phyloP scores from a whole-genome alignment of 2,329 filamentous ascomycete species.

The Aspergillus fructus region DNA sequence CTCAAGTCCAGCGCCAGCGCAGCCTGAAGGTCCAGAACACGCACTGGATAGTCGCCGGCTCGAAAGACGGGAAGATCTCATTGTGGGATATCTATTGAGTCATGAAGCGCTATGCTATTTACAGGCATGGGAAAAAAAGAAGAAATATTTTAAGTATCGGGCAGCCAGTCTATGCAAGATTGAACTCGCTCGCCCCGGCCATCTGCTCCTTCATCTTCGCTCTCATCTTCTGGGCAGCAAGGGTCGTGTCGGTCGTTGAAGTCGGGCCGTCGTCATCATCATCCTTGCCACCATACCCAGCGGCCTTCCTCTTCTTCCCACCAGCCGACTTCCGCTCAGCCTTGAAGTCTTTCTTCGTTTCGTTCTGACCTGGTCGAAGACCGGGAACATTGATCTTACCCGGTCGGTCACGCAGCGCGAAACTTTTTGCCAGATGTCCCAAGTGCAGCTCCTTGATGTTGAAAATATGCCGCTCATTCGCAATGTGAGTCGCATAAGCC shows the following conservation, averaged over 20 bases:
- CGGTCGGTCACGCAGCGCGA: constrained; percentile 83
- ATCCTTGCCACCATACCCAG: constrained; percentile 20
- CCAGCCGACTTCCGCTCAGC: constrained; percentile 38
- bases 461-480: constrained; percentile 80
- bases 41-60: constrained; percentile 87
- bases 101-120: constrained; percentile 24
- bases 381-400: constrained; percentile 67
- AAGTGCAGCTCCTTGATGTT: constrained; percentile 89
- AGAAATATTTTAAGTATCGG: not conserved
- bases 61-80: constrained; percentile 93
- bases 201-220: constrained; percentile 53
- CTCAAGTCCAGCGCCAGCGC: constrained; percentile 63
- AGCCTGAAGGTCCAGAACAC: constrained; percentile 64
- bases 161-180: constrained; percentile 49
- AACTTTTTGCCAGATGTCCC: constrained; percentile 91
- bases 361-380: constrained; percentile 49
- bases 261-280: constrained; percentile 26
- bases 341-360: constrained; percentile 49
- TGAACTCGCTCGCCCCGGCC: constrained; percentile 57
- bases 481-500: constrained; percentile 91
- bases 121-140: constrained; percentile 11
- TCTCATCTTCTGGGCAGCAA: constrained; percentile 55
- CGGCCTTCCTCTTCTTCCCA: constrained; percentile 38
- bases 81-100: constrained; percentile 87
- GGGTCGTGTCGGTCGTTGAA: constrained; percentile 37